phyloP scores from a whole-genome alignment of 805 yeast species.

The Ogataea neopini region DNA sequence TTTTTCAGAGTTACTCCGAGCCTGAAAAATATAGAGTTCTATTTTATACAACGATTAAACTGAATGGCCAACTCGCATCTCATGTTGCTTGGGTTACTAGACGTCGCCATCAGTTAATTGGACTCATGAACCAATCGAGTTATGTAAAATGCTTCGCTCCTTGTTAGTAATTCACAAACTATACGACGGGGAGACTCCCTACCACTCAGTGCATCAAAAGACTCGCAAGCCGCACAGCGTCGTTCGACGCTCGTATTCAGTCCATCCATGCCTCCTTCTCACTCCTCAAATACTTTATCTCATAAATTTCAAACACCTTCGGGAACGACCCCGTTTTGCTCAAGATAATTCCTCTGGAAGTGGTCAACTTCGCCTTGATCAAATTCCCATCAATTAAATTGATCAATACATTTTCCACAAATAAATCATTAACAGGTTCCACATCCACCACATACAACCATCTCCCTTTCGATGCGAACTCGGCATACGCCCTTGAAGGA shows the following conservation, averaged over 20 bases:
- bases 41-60: no score
- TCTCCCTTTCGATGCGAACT: constrained; percentile 13
- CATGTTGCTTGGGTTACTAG: no score
- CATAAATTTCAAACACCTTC: constrained; percentile 22
- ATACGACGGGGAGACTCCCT: no score
- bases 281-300: constrained; percentile 21
- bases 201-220: no score
- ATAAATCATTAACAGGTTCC: constrained; percentile 36
- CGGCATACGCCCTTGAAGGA: constrained; percentile 6
- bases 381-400: constrained; percentile 55
- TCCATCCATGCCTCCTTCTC: constrained; percentile 35
- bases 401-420: constrained; percentile 51
- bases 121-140: no score
- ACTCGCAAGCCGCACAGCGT: no score
- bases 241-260: constrained; percentile 1
- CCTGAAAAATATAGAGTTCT: no score
- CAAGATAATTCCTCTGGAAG: constrained; percentile 27
- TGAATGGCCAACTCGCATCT: no score
- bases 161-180: no score
- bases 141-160: no score
- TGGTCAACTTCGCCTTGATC: constrained; percentile 50
- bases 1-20: no score
- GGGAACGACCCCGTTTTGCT: constrained; percentile 36
- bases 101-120: no score
- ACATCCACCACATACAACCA: constrained; percentile 23